Base-by-base conservation (phyloP, 768 basidiomycete genomes). In the Pisolithus albus region DNA sequence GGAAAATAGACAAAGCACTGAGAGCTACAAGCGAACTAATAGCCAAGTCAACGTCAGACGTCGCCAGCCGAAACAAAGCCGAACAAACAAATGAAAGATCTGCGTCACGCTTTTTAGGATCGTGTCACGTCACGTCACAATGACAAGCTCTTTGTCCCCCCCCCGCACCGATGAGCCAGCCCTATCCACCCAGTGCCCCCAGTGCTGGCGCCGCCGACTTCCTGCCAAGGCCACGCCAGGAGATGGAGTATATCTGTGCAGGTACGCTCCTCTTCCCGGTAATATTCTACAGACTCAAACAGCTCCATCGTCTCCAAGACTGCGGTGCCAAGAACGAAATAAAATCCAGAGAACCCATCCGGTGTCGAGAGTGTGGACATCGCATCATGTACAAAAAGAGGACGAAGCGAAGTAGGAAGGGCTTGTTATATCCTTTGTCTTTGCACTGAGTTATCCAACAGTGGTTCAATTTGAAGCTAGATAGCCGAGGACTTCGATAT, bases 371-470 rank as follows among this genome's bases (percentile, higher is more conserved):
- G 64, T 98, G 95, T 63, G 95, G 95, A 3, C 95, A 97, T 69
- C 83, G 95, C 48, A 95, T 98, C 66, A 93, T 98, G 91, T 97
- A 96, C 72, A 98, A 98, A 73, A 96, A 94, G 70, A 75, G 95
- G 61, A 95, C 93, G 21, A 89, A 80, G 64, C 77, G 92, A 76
- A 94, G 95, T 97, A 61, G 65, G 92, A 74, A 18, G 11, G 16
- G 10, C 7, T 18, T 23, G 15, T 16, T 18, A n/a, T 19, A 15
- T 39, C 2, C 26, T 5, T 32, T 13, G 19, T 10, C 47, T 32
- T 21, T 24, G 40, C 5, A 38, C 45, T 56, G 50, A 59, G 5
- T 18, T 8, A 43, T 24, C 18, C 4, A 7, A n/a, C 47, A 67
- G 67, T 69, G 66, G 67, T 67, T 16, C 66, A 67, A 46, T 67